These are phyloP conservation scores for Exophiala lecanii-corni DNA, from an alignment of 2,329 filamentous ascomycete species.

Conservation along the genomic window DNA sequence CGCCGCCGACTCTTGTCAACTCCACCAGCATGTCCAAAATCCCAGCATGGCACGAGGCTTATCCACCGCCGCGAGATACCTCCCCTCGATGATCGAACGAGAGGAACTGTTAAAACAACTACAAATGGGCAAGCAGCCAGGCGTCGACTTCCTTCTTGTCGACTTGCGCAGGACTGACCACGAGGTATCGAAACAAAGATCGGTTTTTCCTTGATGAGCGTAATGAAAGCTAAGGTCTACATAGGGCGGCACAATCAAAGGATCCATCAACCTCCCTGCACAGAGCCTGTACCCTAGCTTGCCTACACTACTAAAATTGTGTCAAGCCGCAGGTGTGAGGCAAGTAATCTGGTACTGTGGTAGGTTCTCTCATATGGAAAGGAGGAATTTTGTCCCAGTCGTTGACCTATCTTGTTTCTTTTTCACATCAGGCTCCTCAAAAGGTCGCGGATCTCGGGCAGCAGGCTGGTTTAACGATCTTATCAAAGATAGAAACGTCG, in stretches of 20 bases:
- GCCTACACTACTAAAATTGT: constrained; percentile 34
- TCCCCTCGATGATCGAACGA: constrained; percentile 29
- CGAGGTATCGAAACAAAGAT: constrained; percentile 34
- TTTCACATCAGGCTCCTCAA: constrained; percentile 46
- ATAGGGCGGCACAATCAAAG: constrained; percentile 58
- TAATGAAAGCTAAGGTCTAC: constrained; percentile 2
- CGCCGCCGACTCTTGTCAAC: neutral
- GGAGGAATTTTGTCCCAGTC: neutral
- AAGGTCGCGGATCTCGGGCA: constrained; percentile 50
- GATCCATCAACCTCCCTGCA: constrained; percentile 48
- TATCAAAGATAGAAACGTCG: constrained; percentile 34
- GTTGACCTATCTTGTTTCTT: neutral
- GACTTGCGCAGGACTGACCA: constrained; percentile 45
- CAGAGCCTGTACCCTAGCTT: constrained; percentile 38
- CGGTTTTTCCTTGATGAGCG: neutral
- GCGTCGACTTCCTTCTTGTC: constrained; percentile 40
- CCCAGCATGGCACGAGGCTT: constrained; percentile 16
- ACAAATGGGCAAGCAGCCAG: constrained; percentile 28
- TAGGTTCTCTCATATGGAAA: constrained; percentile 25
- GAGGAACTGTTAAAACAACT: constrained; percentile 37
- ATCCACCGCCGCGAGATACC: constrained; percentile 15
- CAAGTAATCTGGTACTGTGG: constrained; percentile 41
- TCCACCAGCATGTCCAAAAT: constrained; percentile 2
- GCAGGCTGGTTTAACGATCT: constrained; percentile 55
- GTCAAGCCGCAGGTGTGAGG: constrained; percentile 31